Evolutionary conservation across 768 basidiomycete genomes (phyloP), one percentile per base, ranked within the genome.

Genomic region (Mycena vulgaris): DNA sequence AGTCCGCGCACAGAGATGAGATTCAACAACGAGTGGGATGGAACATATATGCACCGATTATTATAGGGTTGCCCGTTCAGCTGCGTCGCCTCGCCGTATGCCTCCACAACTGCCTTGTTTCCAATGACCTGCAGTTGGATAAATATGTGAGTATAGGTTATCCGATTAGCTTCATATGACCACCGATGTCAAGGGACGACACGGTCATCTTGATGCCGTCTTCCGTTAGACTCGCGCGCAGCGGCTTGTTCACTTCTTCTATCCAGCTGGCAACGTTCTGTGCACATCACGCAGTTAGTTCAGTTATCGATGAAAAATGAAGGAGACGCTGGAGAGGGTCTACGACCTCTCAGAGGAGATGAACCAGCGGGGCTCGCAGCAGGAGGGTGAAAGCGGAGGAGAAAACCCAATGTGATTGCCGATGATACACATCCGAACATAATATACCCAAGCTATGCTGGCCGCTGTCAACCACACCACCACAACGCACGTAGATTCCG

Each of bases 401-500:
- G n/a, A n/a, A n/a, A n/a, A n/a, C n/a, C n/a, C n/a, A n/a, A n/a
- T n/a, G n/a, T n/a, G n/a, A n/a, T n/a, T n/a, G n/a, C n/a, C n/a
- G n/a, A n/a, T n/a, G n/a, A n/a, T n/a, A n/a, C n/a, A n/a, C n/a
- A n/a, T n/a, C n/a, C n/a, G n/a, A n/a, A n/a, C n/a, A n/a, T n/a
- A n/a, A n/a, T n/a, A n/a, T n/a, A n/a, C n/a, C n/a, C n/a, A n/a
- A n/a, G n/a, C n/a, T n/a, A n/a, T n/a, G n/a, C n/a, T n/a, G n/a
- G n/a, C n/a, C n/a, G n/a, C n/a, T n/a, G n/a, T n/a, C n/a, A n/a
- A n/a, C n/a, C n/a, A n/a, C n/a, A n/a, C n/a, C n/a, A n/a, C n/a
- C n/a, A n/a, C n/a, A n/a, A 66, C 65, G 56, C 57, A 66, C 65
- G 25, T 58, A 59, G 7, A 66, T 48, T 2, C 65, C 65, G 11